Conservation (phyloP, 2,329 filamentous ascomycete species). For the Aplosporella prunicola region DNA sequence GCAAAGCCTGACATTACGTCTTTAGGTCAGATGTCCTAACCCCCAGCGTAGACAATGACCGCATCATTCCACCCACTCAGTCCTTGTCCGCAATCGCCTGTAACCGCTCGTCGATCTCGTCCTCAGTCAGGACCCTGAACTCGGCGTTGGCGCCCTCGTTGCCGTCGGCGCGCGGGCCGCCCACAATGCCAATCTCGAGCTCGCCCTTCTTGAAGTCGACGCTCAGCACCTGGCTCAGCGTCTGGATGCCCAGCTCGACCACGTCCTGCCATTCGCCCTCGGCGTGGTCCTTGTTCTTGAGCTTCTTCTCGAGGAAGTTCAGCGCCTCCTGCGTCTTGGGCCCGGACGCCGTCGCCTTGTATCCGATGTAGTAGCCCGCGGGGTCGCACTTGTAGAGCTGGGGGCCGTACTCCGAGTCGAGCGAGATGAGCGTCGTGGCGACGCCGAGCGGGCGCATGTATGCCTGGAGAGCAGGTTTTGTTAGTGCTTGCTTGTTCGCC, state of each 20-base stretch:
- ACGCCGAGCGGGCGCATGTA: constrained; percentile 98
- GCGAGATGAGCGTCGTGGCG: constrained; percentile 90
- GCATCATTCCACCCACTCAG: constrained; percentile 49
- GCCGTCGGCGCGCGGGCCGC: constrained; percentile 73
- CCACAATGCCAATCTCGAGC: constrained; percentile 95
- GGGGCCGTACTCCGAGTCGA: constrained; percentile 85
- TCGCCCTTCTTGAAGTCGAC: constrained; percentile 99
- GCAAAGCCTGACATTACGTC: no score
- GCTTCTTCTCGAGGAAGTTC: constrained; percentile 98
- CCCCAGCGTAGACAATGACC: no score
- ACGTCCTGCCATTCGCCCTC: constrained; percentile 95
- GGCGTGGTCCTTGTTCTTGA: constrained; percentile 96
- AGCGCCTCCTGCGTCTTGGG: constrained; percentile 98
- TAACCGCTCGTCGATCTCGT: constrained; percentile 96
- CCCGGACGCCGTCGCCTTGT: constrained; percentile 94
- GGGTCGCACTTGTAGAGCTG: constrained; percentile 98
- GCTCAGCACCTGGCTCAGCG: constrained; percentile 89
- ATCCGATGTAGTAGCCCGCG: constrained; percentile 94
- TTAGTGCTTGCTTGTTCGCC: no score
- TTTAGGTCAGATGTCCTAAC: no score
- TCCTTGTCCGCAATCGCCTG: constrained; percentile 99
- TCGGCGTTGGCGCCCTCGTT: constrained; percentile 67
- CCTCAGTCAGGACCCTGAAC: constrained; percentile 85
- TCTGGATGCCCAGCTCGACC: constrained; percentile 91
- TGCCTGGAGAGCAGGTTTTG: constrained; percentile 61